These are phyloP conservation scores for Wickerhamiella cacticola DNA, from an alignment of 805 yeast genomes.

Conservation along the genomic window DNA sequence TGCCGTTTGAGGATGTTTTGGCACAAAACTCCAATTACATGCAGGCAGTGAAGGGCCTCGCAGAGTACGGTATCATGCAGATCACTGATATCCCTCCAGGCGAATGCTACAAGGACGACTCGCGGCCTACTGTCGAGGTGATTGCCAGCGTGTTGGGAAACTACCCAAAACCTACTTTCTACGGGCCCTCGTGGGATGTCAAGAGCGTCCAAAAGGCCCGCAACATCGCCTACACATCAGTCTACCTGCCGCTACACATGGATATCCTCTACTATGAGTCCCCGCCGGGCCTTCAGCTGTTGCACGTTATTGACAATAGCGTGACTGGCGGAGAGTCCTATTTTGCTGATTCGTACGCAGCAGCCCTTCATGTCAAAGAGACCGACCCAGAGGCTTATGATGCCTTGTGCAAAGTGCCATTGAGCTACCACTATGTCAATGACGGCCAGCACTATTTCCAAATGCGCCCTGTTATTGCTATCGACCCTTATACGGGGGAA, in stretches of 20 bases:
- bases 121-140: slow-evolving; percentile 28
- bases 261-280: slow-evolving; percentile 66
- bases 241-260: slow-evolving; percentile 61
- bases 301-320: slow-evolving; percentile 39
- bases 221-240: slow-evolving; percentile 58
- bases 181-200: slow-evolving; percentile 62
- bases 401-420: slow-evolving; percentile 50
- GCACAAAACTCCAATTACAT: slow-evolving; percentile 29
- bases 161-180: slow-evolving; percentile 56
- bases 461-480: slow-evolving; percentile 51
- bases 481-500: slow-evolving; percentile 32
- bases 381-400: slow-evolving; percentile 50
- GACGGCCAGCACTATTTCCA: slow-evolving; percentile 50
- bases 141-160: slow-evolving; percentile 45
- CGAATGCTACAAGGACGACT: slow-evolving; percentile 10
- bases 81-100: slow-evolving; percentile 43
- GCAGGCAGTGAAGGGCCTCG: slow-evolving; percentile 36
- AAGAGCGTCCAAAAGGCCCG: slow-evolving; percentile 41
- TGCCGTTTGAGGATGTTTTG: slow-evolving; percentile 35
- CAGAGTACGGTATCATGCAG: slow-evolving; percentile 45
- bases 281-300: slow-evolving; percentile 66
- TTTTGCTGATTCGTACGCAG: slow-evolving; percentile 59
- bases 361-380: slow-evolving; percentile 44
- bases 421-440: slow-evolving; percentile 56
- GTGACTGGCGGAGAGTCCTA: slow-evolving; percentile 56